phyloP scores from a whole-genome alignment of 2,329 filamentous ascomycete genomes.

The Penicillium sclerotiorum region DNA sequence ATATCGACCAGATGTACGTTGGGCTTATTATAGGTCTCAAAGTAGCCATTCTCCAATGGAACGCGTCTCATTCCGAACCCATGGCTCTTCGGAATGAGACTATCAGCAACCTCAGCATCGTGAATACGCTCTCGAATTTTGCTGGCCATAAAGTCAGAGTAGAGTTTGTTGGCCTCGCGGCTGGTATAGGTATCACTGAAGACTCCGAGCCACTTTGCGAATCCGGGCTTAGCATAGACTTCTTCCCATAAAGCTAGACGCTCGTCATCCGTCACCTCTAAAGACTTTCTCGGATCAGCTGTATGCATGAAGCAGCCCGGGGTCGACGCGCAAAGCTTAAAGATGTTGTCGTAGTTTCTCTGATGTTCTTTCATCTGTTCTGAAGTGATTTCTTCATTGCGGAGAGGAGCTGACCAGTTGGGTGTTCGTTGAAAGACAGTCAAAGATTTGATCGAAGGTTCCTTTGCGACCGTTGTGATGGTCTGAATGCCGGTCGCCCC shows the following conservation, averaged over 20 bases:
- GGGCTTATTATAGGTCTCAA: constrained; percentile 37
- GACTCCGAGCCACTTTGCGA: constrained; percentile 23
- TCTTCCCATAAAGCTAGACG: constrained; percentile 16
- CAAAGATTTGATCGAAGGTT: constrained; percentile 14
- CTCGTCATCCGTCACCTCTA: constrained; percentile 18
- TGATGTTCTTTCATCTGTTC: constrained; percentile 19
- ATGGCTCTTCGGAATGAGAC: constrained; percentile 22
- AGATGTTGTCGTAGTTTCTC: constrained; percentile 16
- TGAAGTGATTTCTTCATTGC: constrained; percentile 15
- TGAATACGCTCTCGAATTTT: constrained; percentile 22
- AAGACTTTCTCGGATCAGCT: constrained; percentile 18
- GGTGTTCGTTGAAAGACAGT: constrained; percentile 21
- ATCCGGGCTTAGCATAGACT: constrained; percentile 20
- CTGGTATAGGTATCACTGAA: constrained; percentile 22
- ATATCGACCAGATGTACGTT: constrained; percentile 39
- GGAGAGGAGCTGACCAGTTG: constrained; percentile 23
- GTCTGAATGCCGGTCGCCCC: constrained; percentile 22
- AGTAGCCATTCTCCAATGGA: constrained; percentile 31
- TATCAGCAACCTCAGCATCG: constrained; percentile 18
- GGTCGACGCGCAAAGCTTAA: constrained; percentile 17
- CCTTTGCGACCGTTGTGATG: constrained; percentile 17
- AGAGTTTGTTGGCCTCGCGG: constrained; percentile 20
- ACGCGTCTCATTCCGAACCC: constrained; percentile 21
- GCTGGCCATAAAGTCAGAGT: constrained; percentile 22
- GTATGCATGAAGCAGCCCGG: constrained; percentile 22